These are phyloP conservation scores for Aegilops bicornis DNA, from an alignment of 176 grass and related monocot genomes.

Conservation along the genomic window DNA sequence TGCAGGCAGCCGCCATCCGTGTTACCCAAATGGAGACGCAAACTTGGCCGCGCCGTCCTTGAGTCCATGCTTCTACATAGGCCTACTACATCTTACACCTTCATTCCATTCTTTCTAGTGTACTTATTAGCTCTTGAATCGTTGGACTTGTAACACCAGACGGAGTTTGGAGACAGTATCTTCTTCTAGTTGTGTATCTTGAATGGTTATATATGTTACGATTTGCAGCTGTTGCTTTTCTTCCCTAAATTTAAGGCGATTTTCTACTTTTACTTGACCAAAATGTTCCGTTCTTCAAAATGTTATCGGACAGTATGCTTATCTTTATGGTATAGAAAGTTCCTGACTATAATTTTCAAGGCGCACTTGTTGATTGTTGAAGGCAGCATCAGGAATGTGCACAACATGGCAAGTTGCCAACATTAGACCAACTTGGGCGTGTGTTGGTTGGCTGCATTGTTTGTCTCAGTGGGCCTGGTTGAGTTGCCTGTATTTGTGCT, in stretches of 20 bases:
- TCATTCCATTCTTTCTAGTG: constrained; percentile 17
- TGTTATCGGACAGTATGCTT: background rate
- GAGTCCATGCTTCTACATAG: constrained; percentile 15
- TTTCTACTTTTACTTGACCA: background rate
- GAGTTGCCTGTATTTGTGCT: too few species aligned
- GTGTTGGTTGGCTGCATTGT: too few species aligned
- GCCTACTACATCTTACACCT: background rate
- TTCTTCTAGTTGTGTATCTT: constrained; percentile 17
- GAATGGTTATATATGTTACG: background rate
- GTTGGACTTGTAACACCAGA: background rate
- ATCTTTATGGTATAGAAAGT: background rate
- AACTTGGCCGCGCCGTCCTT: constrained; percentile 1
- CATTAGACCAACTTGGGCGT: too few species aligned
- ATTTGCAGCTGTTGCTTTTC: background rate
- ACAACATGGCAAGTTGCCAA: too few species aligned
- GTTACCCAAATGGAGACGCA: background rate
- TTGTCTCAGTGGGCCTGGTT: too few species aligned
- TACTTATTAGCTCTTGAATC: background rate
- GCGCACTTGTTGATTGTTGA: background rate
- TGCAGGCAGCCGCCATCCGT: background rate
- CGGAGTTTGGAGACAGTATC: constrained; percentile 7
- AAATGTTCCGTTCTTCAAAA: background rate
- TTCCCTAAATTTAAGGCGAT: background rate
- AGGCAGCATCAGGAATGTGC: background rate
- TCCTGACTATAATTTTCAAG: background rate